A percentile compares a stretch with the other conserved stretches of the same genome.
Conservation (phyloP, 225 moss, liverwort and hornwort species). For the Polytrichum formosum region DNA sequence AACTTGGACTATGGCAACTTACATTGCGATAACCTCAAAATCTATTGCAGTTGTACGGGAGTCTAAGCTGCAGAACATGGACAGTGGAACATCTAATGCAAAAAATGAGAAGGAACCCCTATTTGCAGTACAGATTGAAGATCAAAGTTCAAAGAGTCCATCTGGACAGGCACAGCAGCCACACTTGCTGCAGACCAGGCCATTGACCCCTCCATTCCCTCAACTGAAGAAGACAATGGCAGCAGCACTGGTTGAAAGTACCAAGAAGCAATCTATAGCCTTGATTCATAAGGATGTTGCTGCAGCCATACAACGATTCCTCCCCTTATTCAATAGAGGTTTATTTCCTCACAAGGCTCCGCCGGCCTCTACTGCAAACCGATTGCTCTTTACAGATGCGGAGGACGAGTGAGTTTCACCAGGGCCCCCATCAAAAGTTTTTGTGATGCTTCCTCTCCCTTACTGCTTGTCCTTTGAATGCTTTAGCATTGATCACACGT, state of each 20-base stretch:
- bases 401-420: conserved; percentile 89
- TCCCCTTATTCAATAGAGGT: conserved; percentile 57
- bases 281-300: conserved; percentile 73
- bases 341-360: conserved; percentile 87
- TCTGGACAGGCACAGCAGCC: conserved; percentile 15
- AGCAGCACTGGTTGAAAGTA: conserved; percentile 73
- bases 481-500: not conserved
- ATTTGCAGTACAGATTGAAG: conserved; percentile 38
- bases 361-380: conserved; percentile 56
- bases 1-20: not conserved
- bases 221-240: conserved; percentile 78
- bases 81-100: conserved; percentile 38
- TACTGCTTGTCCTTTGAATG: not conserved
- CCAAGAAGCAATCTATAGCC: conserved; percentile 70
- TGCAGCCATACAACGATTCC: conserved; percentile 56
- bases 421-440: not conserved
- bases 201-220: conserved; percentile 19
- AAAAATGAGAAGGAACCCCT: conserved; percentile 55
- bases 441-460: not conserved
- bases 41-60: conserved; percentile 63
- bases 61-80: conserved; percentile 49
- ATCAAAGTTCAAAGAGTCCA: conserved; percentile 23
- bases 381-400: conserved; percentile 81
- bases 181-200: conserved; percentile 5
- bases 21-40: conserved; percentile 9